Evolutionary conservation across 1,284 basidiomycete species (phyloP), one percentile per base, ranked within the genome.

Genomic region (Entoloma clypeatum): DNA sequence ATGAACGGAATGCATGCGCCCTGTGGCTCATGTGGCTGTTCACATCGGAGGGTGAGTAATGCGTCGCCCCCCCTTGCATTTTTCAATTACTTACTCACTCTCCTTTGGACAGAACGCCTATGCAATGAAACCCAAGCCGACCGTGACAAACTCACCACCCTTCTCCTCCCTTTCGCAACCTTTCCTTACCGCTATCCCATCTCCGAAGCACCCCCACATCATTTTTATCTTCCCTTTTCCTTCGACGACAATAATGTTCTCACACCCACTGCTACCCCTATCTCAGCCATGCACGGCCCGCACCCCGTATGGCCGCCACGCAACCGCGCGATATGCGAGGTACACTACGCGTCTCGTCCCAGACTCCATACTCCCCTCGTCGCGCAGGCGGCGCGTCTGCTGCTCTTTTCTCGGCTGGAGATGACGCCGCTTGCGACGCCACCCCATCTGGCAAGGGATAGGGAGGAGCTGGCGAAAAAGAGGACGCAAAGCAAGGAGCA

Each of bases 401-500:
- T 84, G 30, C 86, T 75, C 58, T 74, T 83, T 39, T 64, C 78
- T 2, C 70, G 77, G 13, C 65, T 75, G 10, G 80, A 86, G 50
- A 51, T 71, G 1, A 52, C 63, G 7, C 67, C 69, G 0, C 67
- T 81, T 43, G 56, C 51, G 16, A 52, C 76, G 9, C 74, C 75
- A 1, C 57, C 62, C 0, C 60, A 68, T 8, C 61, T 81, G 7
- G 75, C 77, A 0, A 53, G 57, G 18, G 70, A 68, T 10, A 71
- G 77, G 9, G 65, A 57, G 3, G 62, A 71, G n/a, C n/a, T n/a
- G n/a, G n/a, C n/a, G n/a, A n/a, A n/a, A n/a, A n/a, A n/a, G n/a
- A n/a, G n/a, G n/a, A n/a, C n/a, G n/a, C n/a, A n/a, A n/a, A n/a
- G n/a, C n/a, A n/a, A n/a, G n/a, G n/a, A n/a, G n/a, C n/a, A n/a